Base-by-base conservation (phyloP, 495 filamentous ascomycete species). In the Annulohypoxylon maeteangense region DNA sequence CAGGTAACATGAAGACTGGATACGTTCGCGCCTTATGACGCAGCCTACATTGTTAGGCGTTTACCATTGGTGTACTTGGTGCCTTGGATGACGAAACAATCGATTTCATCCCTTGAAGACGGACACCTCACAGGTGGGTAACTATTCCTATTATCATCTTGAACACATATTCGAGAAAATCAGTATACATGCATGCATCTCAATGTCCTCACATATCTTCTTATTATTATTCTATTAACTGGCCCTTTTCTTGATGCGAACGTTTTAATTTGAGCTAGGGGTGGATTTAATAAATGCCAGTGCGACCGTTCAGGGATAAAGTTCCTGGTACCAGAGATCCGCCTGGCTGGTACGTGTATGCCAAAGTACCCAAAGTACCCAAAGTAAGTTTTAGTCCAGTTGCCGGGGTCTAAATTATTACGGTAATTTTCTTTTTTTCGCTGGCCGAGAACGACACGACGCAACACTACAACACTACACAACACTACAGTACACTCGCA, bases 1-100 rank as follows among this genome's bases (percentile, higher is more conserved):
- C 51, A 67, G 48, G 57, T 71, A 57, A 44, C 68, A 71, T 57
- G 42, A 66, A 57, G 53, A 50, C 63, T 65, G 29, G 64, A 65
- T 72, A 67, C 34, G 60, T 44, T 23, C 44, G 65, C 56, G 18
- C 65, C 48, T 65, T 68, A 73, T 73, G 70, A 73, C 70, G 70
- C 65, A 73, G 51, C 42, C 42, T 48, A 55, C 56, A 53, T 31
- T 31, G 45, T 64, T 56, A 18, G 23, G 47, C 60, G 23, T 55
- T 45, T 31, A 56, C 34, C 56, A 61, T 62, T 67, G 58, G 62
- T 51, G 45, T 36, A 56, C 16, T 58, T 25, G 14, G 38, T 53
- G 22, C 31, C 7, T 38, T 31, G 34, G 27, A 72, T 72, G 69
- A 72, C 69, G 64, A 63, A 67, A 67, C 34, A 29, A 54, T n/a